Conservation (phyloP, 805 yeast species). For the Yarrowia sp. region DNA sequence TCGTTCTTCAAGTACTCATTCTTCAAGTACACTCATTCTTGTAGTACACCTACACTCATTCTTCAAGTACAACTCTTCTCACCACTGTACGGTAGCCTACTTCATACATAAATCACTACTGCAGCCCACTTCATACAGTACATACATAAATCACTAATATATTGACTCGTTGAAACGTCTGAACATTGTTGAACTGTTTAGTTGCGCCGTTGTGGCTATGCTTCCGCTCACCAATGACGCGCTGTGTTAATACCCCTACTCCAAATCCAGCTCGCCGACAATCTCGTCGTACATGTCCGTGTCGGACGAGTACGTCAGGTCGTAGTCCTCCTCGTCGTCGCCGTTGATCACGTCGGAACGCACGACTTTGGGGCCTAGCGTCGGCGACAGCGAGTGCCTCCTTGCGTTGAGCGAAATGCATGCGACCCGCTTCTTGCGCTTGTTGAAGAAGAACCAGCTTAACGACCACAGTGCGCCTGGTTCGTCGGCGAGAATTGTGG, state of each 20-base stretch:
- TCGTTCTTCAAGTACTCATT: no score
- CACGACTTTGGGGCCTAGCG: slow-evolving; percentile 36
- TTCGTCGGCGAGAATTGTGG: slow-evolving; percentile 64
- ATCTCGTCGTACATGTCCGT: slow-evolving; percentile 39
- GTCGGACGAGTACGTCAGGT: slow-evolving; percentile 38
- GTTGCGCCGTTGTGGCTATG: no score
- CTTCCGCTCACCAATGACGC: no score
- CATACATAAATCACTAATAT: background rate
- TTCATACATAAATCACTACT: no score
- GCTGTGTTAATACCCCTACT: no score
- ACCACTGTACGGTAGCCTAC: no score
- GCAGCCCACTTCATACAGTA: no score
- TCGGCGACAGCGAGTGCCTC: slow-evolving; percentile 43
- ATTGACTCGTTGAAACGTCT: no score
- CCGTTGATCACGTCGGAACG: slow-evolving; percentile 40
- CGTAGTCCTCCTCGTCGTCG: slow-evolving; percentile 47
- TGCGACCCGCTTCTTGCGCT: slow-evolving; percentile 86
- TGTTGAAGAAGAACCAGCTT: slow-evolving; percentile 90
- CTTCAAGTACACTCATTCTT: no score
- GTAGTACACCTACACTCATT: no score
- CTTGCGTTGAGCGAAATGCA: slow-evolving; percentile 69
- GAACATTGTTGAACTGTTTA: background rate
- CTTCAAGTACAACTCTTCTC: no score
- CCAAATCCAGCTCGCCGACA: slow-evolving; percentile 46
- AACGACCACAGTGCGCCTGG: slow-evolving; percentile 66